phyloP scores from a whole-genome alignment of 169 alveolate genomes.

The Plasmodium fragile region DNA sequence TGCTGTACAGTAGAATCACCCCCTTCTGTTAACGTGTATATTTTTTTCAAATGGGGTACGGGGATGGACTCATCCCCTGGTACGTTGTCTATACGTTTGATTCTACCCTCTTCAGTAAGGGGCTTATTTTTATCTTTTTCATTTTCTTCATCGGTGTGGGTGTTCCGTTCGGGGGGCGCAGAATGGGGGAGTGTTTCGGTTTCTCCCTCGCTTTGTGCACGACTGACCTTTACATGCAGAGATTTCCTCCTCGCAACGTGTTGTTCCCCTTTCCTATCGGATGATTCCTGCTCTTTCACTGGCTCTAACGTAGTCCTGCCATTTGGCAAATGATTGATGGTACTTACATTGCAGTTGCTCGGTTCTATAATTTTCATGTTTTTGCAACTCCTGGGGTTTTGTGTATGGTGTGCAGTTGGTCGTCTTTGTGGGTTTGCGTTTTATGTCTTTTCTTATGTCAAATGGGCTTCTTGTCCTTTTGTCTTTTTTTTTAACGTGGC shows the following conservation, averaged over 20 bases:
- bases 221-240: neutral
- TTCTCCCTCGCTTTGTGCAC: neutral
- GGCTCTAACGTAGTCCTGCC: neutral
- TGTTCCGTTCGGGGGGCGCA: neutral
- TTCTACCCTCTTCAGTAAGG: neutral
- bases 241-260: neutral
- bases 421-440: neutral
- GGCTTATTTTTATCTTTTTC: neutral
- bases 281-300: neutral
- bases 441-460: neutral
- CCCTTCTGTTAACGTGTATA: neutral
- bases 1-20: neutral
- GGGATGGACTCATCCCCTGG: neutral
- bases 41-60: neutral
- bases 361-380: slow-evolving; percentile 15
- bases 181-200: neutral
- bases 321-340: neutral
- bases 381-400: neutral
- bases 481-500: neutral
- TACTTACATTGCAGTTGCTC: neutral
- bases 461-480: neutral
- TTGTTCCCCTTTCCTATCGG: neutral
- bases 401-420: neutral
- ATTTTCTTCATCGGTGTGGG: neutral
- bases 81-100: neutral